Evolutionary conservation across 1,284 basidiomycete species (phyloP).

Genomic region (Trametes polyzona): DNA sequence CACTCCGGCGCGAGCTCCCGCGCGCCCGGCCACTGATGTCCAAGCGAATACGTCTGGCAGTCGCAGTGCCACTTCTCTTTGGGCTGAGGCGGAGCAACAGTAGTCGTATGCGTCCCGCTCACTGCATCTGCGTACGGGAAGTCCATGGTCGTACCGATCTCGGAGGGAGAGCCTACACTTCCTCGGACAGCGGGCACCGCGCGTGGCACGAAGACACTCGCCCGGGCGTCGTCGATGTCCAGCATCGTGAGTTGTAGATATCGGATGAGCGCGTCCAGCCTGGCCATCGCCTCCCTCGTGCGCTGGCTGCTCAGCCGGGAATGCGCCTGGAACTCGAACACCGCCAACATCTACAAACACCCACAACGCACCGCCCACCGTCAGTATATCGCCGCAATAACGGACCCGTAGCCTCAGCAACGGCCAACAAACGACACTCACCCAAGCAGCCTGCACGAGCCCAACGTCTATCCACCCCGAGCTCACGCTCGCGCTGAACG

Average conservation of each 20-base stretch:
- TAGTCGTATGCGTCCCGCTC: background rate
- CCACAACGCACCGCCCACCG: no score
- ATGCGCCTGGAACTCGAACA: slow-evolving; percentile 73
- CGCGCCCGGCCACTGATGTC: slow-evolving; percentile 49
- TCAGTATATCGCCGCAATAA: no score
- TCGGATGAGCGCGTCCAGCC: slow-evolving; percentile 70
- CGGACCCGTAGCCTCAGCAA: no score
- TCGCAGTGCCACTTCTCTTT: slow-evolving; percentile 42
- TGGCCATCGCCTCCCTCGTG: slow-evolving; percentile 53
- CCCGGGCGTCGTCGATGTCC: slow-evolving; percentile 44
- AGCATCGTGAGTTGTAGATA: slow-evolving; percentile 55
- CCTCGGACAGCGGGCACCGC: slow-evolving; percentile 34
- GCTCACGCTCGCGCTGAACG: slow-evolving; percentile 69
- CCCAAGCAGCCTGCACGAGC: slow-evolving; percentile 76
- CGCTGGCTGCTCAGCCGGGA: slow-evolving; percentile 56
- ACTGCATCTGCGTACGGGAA: no score
- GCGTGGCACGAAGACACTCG: slow-evolving; percentile 44
- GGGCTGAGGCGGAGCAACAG: background rate
- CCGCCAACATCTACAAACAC: slow-evolving; percentile 61
- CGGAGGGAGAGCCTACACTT: no score
- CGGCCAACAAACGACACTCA: no score
- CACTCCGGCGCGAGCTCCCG: slow-evolving; percentile 62
- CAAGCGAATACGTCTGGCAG: slow-evolving; percentile 55
- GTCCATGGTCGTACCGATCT: no score
- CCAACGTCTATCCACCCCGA: slow-evolving; percentile 73